Evolutionary conservation across 768 basidiomycete genomes (phyloP).

Genomic region (Leucosporidium scottii): DNA sequence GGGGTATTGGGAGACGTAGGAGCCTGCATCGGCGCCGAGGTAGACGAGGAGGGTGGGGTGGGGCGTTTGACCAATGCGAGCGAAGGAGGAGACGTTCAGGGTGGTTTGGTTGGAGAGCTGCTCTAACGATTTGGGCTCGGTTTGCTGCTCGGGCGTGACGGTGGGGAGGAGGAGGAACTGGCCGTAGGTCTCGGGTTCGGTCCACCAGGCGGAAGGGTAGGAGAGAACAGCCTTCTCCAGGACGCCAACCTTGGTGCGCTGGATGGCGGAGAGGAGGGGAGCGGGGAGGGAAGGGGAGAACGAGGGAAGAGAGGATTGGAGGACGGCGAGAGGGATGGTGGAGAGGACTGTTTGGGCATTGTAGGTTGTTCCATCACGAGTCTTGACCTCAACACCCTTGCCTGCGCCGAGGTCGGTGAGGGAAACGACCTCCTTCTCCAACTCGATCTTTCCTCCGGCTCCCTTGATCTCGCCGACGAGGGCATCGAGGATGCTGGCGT

Average conservation of each 20-base stretch:
- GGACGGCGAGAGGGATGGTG: constrained; percentile 37
- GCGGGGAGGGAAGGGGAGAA: constrained; percentile 36
- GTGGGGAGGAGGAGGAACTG: constrained; percentile 33
- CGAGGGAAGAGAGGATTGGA: constrained; percentile 22
- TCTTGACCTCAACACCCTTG: constrained; percentile 10
- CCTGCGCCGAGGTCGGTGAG: constrained; percentile 11
- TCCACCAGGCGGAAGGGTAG: constrained; percentile 39
- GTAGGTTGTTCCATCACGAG: background rate
- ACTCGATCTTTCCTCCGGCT: constrained; percentile 8
- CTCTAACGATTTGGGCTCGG: background rate
- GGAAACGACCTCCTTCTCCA: constrained; percentile 7
- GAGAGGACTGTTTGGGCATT: constrained; percentile 15
- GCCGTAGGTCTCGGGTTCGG: constrained; percentile 8
- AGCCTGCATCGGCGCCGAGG: constrained; percentile 28
- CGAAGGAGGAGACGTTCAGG: constrained; percentile 27
- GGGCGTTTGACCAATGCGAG: constrained; percentile 4
- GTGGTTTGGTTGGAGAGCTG: constrained; percentile 21
- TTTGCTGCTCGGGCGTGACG: constrained; percentile 4
- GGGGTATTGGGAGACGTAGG: constrained; percentile 33
- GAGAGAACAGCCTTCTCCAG: constrained; percentile 39
- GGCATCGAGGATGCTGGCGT: constrained; percentile 12
- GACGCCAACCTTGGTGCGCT: constrained; percentile 32
- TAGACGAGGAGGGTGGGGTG: constrained; percentile 36
- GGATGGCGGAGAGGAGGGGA: constrained; percentile 12
- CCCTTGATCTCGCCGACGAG: constrained; percentile 12